phyloP scores from a whole-genome alignment of 306 rosid genomes.

The Geum urbanum region DNA sequence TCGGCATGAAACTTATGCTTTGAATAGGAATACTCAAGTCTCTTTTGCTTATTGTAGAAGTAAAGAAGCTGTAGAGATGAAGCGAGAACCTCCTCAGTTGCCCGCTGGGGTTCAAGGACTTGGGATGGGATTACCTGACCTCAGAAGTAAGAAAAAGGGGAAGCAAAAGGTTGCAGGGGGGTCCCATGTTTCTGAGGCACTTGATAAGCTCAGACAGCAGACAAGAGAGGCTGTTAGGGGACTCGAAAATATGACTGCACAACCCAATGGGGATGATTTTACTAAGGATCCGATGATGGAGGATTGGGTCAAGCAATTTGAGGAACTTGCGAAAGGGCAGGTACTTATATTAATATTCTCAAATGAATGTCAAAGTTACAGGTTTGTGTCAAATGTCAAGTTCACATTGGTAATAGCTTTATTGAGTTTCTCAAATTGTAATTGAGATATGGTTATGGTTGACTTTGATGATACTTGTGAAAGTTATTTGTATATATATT shows the following conservation, averaged over 20 bases:
- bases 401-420: neutral
- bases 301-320: conserved; percentile 96
- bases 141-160: conserved; percentile 70
- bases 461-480: neutral
- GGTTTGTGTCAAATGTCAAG: conserved; percentile 8
- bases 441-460: neutral
- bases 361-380: neutral
- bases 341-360: conserved; percentile 23
- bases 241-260: conserved; percentile 43
- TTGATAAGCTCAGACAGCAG: conserved; percentile 75
- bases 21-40: conserved; percentile 3
- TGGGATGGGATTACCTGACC: conserved; percentile 80
- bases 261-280: conserved; percentile 43
- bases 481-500: neutral
- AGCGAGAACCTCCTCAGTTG: conserved; percentile 34
- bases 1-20: neutral
- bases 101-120: conserved; percentile 75
- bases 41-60: conserved; percentile 17
- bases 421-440: neutral
- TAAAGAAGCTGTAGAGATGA: conserved; percentile 32
- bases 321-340: conserved; percentile 76
- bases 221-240: conserved; percentile 84
- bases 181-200: conserved; percentile 71
- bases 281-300: conserved; percentile 65
- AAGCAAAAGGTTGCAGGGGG: conserved; percentile 67